These are phyloP conservation scores for Kwoniella dejecticola DNA, from an alignment of 768 basidiomycete genomes.

Conservation along the genomic window DNA sequence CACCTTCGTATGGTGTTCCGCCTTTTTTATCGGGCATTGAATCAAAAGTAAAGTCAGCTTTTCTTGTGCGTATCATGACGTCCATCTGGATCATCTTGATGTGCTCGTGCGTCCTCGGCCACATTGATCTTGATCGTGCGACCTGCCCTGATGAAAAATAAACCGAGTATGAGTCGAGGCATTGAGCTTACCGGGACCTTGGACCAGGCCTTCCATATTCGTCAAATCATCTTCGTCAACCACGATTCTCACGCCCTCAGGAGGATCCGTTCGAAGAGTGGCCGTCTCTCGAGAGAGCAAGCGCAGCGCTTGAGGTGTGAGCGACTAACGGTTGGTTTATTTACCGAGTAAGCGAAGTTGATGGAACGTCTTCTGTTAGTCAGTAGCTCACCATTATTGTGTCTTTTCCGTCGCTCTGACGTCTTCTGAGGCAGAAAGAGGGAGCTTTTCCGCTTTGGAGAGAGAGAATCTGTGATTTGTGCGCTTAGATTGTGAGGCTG, in stretches of 20 bases:
- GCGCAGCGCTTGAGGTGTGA: constrained; percentile 62
- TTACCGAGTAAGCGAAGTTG: background rate
- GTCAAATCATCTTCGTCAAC: constrained; percentile 86
- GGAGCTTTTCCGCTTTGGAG: background rate
- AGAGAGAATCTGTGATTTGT: no score
- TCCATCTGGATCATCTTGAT: no score
- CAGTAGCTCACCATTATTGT: background rate
- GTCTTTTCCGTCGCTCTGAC: no score
- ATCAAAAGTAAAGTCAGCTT: background rate
- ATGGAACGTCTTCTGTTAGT: background rate
- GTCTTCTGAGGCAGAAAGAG: background rate
- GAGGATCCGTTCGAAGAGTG: constrained; percentile 77
- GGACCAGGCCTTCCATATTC: constrained; percentile 81
- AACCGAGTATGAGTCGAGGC: no score
- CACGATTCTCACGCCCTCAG: constrained; percentile 83
- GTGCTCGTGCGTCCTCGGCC: no score
- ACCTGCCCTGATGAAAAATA: background rate
- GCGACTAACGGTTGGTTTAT: constrained; percentile 28
- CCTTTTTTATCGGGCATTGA: constrained; percentile 58
- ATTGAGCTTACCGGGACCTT: constrained; percentile 81
- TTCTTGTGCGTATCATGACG: background rate
- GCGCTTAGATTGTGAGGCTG: no score
- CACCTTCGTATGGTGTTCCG: constrained; percentile 69
- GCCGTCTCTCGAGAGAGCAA: constrained; percentile 83
- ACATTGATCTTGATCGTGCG: no score